Conservation (phyloP, 2,329 filamentous ascomycete species). For the Microsporum ferrugineum region DNA sequence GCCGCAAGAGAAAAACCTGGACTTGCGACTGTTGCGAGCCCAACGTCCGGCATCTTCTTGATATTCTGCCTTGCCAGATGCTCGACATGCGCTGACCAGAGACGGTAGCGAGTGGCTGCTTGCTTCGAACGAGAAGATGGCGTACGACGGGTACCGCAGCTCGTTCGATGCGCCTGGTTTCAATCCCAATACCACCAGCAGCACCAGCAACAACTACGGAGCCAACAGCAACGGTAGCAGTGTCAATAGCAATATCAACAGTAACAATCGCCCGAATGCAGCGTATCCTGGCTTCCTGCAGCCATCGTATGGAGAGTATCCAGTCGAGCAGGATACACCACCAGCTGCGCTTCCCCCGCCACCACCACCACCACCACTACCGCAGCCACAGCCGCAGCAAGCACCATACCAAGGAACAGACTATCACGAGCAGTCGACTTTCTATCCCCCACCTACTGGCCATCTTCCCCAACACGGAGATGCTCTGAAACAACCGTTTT, state of each 20-base stretch:
- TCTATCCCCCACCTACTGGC: conserved; percentile 5
- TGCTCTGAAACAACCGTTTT: background rate
- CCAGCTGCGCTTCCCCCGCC: background rate
- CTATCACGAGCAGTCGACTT: conserved; percentile 5
- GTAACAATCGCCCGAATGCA: background rate
- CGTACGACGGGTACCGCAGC: conserved; percentile 34
- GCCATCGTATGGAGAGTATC: background rate
- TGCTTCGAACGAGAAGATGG: conserved; percentile 23
- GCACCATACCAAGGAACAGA: background rate
- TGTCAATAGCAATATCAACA: background rate
- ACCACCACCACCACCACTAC: background rate
- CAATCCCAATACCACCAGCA: conserved; percentile 5
- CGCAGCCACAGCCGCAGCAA: background rate
- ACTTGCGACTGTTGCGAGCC: background rate
- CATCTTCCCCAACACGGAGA: background rate
- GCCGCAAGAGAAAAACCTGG: background rate
- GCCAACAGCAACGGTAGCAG: background rate
- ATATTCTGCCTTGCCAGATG: background rate
- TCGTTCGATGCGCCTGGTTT: conserved; percentile 21
- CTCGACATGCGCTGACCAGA: background rate
- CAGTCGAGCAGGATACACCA: background rate
- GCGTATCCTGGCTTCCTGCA: background rate
- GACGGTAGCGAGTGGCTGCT: background rate
- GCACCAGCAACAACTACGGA: background rate
- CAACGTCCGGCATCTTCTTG: background rate